Evolutionary conservation across 2,329 filamentous ascomycete genomes (phyloP), one percentile per base, ranked within the genome.

Genomic region (Tolypocladium paradoxum): DNA sequence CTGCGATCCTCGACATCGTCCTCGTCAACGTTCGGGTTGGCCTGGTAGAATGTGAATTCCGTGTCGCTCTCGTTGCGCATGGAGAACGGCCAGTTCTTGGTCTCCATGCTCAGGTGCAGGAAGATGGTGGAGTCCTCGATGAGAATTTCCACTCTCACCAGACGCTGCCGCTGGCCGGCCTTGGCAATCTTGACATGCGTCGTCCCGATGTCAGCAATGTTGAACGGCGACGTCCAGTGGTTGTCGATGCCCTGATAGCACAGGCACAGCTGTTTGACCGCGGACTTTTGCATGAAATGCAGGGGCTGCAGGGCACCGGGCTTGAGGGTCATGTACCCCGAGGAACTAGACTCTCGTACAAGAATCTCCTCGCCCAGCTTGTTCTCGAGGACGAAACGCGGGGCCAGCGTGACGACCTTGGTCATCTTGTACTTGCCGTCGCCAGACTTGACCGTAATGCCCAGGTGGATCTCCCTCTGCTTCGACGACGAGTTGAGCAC

Each of bases 41-140:
- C 88, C 68, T 99, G 93, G 75, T 87, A 96, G 73, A 99, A 99
- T 49, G 92, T 86, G 69, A 97, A 97, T 65, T 97, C 93, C 27
- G 87, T 87, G 63, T 97, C 92, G 64, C 92, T 97, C 72, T 97
- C 93, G 65, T 99, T 99, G 58, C 93, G 87, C 85, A 99, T 96
- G 0, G 91, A 96, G 72, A 93, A 99, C 0, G 93, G 93, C 93
- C 93, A 99, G 65, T 95, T 90, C 68, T 93, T 95, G 6, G 82
- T 90, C 72, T 99, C 93, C 60, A 92, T 76, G 64, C 84, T 93
- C 54, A 99, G 79, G 63, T 96, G 89, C 35, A 97, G 69, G 76
- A 97, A 99, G 40, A 99, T 86, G 1, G 92, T 97, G 0, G 92
- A 89, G 56, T 88, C 84, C 67, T 99, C 95, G 79, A 96, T 85